Conservation (phyloP, 257 asterid genomes). For the Nicotiana noctiflora region DNA sequence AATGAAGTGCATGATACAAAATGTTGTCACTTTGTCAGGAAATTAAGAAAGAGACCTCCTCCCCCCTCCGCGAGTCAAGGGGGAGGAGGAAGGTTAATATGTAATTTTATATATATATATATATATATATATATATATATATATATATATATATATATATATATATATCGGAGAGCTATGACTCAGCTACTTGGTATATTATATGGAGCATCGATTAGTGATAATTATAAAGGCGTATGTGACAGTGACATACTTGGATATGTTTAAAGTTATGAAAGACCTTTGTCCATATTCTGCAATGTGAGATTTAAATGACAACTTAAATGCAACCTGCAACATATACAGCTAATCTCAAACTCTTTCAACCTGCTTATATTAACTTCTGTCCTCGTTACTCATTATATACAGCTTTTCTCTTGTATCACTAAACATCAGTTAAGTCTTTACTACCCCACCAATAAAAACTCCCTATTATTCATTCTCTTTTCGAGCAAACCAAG, state of each 20-base stretch:
- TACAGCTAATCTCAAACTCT: constrained; percentile 56
- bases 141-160: neutral
- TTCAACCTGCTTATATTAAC: constrained; percentile 56
- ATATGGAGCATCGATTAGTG: neutral
- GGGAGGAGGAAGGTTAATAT: too few relatives aligned
- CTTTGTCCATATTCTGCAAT: constrained; percentile 4
- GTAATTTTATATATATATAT: neutral
- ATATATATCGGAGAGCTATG: neutral
- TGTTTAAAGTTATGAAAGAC: neutral
- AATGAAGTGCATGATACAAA: too few relatives aligned
- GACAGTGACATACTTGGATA: neutral
- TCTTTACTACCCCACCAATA: too few relatives aligned
- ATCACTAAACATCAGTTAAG: neutral
- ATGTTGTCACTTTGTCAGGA: too few relatives aligned
- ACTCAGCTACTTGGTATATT: neutral
- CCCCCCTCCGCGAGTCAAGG: too few relatives aligned
- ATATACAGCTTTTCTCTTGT: constrained; percentile 14
- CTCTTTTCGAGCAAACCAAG: neutral
- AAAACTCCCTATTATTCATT: neutral
- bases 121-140: neutral
- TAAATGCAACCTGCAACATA: constrained; percentile 43
- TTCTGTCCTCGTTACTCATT: constrained; percentile 27
- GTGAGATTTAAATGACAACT: constrained; percentile 34
- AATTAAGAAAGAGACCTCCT: too few relatives aligned
- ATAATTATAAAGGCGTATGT: neutral